Percentiles rank a stretch among this genome's conserved stretches.
These are phyloP conservation scores for Fusarium sambucinum DNA, from an alignment of 2,329 filamentous ascomycete genomes.

Conservation along the genomic window DNA sequence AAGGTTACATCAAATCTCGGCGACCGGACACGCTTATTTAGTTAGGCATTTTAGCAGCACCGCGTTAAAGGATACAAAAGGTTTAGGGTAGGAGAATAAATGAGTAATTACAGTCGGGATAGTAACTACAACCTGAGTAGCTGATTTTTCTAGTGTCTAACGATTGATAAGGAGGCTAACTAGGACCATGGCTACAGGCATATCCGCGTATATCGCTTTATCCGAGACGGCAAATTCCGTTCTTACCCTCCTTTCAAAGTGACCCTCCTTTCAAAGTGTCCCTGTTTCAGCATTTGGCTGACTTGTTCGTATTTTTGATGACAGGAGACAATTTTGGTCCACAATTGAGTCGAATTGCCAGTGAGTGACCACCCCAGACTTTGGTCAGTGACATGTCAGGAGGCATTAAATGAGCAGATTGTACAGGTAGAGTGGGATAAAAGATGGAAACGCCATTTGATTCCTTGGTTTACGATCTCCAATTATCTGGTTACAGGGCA, in stretches of 20 bases:
- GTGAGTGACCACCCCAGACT: neutral
- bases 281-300: neutral
- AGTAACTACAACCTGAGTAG: too few relatives aligned
- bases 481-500: neutral
- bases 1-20: neutral
- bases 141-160: too few relatives aligned
- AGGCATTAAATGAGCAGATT: neutral
- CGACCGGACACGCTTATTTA: neutral
- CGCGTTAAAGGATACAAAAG: neutral
- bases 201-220: neutral
- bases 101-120: neutral
- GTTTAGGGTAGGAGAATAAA: neutral
- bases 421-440: neutral
- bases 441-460: neutral
- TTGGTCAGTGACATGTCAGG: neutral
- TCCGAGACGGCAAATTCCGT: neutral
- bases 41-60: neutral
- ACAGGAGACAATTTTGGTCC: neutral
- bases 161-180: neutral
- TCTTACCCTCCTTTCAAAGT: neutral
- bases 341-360: neutral
- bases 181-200: neutral
- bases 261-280: neutral
- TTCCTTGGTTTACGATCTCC: neutral
- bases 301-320: slow-evolving; percentile 2